Evolutionary conservation across 1,139 yeast genomes (phyloP).

Genomic region (Geotrichum phurueaensis): DNA sequence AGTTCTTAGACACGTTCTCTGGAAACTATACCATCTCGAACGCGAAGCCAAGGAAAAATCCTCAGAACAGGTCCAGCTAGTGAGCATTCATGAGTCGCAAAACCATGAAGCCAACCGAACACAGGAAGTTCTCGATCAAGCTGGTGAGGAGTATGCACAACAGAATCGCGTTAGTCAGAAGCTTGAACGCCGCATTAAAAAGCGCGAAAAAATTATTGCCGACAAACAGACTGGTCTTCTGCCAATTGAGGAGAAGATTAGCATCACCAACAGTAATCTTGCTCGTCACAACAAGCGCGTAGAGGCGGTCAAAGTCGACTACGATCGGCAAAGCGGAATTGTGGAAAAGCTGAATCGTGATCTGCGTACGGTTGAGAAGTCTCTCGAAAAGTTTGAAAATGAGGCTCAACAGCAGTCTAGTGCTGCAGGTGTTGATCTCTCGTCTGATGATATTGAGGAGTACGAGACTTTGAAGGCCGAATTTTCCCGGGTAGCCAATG

Average conservation of each 20-base stretch:
- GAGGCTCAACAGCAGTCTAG: constrained; percentile 35
- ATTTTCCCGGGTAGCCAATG: constrained; percentile 36
- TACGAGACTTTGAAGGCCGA: constrained; percentile 56
- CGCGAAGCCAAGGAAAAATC: constrained; percentile 12
- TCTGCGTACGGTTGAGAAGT: constrained; percentile 44
- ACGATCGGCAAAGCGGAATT: constrained; percentile 45
- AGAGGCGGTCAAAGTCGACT: constrained; percentile 49
- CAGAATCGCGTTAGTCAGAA: constrained; percentile 43
- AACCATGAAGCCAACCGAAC: constrained; percentile 24
- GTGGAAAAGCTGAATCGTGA: constrained; percentile 45
- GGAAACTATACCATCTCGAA: constrained; percentile 61
- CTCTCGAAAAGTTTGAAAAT: constrained; percentile 43
- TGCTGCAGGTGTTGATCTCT: constrained; percentile 34
- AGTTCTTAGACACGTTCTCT: constrained; percentile 49
- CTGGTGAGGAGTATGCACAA: constrained; percentile 38
- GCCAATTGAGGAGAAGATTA: constrained; percentile 53
- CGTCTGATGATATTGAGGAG: constrained; percentile 50
- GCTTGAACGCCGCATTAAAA: constrained; percentile 39
- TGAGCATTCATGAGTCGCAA: constrained; percentile 22
- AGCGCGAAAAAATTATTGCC: constrained; percentile 42
- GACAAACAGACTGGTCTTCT: constrained; percentile 46
- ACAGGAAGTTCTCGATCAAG: constrained; percentile 15
- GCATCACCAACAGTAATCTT: constrained; percentile 45
- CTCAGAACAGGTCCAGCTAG: constrained; percentile 9
- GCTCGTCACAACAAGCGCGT: constrained; percentile 47